Evolutionary conservation across 371 early-diverging fungal species (phyloP).

Genomic region (Paraphysoderma sedebokerense): DNA sequence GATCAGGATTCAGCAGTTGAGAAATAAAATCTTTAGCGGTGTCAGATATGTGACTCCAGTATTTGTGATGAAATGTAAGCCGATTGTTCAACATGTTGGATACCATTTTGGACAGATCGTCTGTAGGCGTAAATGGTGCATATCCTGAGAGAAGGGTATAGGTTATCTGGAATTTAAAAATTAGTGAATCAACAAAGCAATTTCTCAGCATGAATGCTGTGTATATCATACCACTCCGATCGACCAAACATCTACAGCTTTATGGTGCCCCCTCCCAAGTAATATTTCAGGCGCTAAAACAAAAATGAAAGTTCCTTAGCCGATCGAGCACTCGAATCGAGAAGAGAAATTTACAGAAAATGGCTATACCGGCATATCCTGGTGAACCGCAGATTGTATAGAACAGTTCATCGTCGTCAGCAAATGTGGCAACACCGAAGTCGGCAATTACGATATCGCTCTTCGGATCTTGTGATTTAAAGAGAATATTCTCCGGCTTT

Average conservation of each 20-base stretch:
- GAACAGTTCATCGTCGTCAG: slow-evolving; percentile 4
- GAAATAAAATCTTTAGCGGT: slow-evolving; percentile 6
- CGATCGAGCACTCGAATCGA: neutral
- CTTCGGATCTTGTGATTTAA: slow-evolving; percentile 47
- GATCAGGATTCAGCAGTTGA: neutral
- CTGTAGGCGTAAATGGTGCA: neutral
- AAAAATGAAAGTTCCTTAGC: neutral
- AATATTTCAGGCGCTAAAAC: slow-evolving; percentile 20
- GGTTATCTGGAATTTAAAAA: slow-evolving; percentile 20
- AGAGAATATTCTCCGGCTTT: slow-evolving; percentile 75
- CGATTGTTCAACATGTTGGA: slow-evolving; percentile 3
- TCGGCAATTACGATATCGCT: slow-evolving; percentile 65
- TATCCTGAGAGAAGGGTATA: slow-evolving; percentile 5
- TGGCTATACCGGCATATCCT: slow-evolving; percentile 12
- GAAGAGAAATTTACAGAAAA: neutral
- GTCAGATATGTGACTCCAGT: slow-evolving; percentile 6
- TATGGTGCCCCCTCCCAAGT: slow-evolving; percentile 3
- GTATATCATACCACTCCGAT: neutral
- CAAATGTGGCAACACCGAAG: slow-evolving; percentile 32
- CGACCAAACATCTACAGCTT: neutral
- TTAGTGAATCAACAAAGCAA: slow-evolving; percentile 17
- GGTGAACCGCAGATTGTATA: slow-evolving; percentile 15
- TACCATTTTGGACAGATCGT: neutral
- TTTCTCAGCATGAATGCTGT: no score
- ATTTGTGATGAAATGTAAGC: slow-evolving; percentile 2